These are phyloP conservation scores for Xanthoceras sorbifolium DNA, from an alignment of 345 rosid genomes.

Conservation along the genomic window DNA sequence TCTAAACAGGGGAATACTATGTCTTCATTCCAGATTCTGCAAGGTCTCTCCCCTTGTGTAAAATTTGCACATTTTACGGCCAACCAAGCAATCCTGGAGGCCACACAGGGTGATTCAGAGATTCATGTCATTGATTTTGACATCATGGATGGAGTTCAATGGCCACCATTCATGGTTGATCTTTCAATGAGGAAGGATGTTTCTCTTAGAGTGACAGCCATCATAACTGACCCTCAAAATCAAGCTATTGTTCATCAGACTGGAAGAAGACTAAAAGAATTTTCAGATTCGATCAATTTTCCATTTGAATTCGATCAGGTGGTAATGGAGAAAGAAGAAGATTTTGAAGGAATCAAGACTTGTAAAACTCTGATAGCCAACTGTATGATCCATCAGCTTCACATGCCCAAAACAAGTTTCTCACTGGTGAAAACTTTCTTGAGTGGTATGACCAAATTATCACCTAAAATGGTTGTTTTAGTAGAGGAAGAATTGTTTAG, in stretches of 20 bases:
- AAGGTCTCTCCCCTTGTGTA: slow-evolving; percentile 30
- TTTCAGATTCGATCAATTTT: slow-evolving; percentile 19
- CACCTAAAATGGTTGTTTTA: slow-evolving; percentile 20
- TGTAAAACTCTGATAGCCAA: slow-evolving; percentile 17
- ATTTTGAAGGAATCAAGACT: slow-evolving; percentile 11
- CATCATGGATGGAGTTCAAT: slow-evolving; percentile 35
- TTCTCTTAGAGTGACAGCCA: slow-evolving; percentile 22
- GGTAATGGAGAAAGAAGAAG: slow-evolving; percentile 12
- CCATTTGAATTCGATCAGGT: slow-evolving; percentile 21
- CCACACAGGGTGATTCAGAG: slow-evolving; percentile 15
- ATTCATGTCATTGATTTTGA: slow-evolving; percentile 32
- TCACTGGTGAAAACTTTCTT: slow-evolving; percentile 25
- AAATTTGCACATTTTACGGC: slow-evolving; percentile 32
- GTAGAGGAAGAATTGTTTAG: slow-evolving; percentile 24
- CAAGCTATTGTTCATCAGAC: slow-evolving; percentile 11
- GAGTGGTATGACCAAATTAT: slow-evolving; percentile 18
- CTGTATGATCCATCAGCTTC: slow-evolving; percentile 29
- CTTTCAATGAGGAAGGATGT: slow-evolving; percentile 12
- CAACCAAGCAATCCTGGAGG: slow-evolving; percentile 38
- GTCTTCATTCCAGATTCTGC: slow-evolving; percentile 28
- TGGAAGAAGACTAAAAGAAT: slow-evolving; percentile 29
- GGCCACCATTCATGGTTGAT: slow-evolving; percentile 39
- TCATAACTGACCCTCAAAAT: background rate
- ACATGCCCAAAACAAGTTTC: slow-evolving; percentile 21
- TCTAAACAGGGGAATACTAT: slow-evolving; percentile 2